Base-by-base conservation (phyloP, 1,284 basidiomycete genomes). In the Tetrapyrgos nigripes region DNA sequence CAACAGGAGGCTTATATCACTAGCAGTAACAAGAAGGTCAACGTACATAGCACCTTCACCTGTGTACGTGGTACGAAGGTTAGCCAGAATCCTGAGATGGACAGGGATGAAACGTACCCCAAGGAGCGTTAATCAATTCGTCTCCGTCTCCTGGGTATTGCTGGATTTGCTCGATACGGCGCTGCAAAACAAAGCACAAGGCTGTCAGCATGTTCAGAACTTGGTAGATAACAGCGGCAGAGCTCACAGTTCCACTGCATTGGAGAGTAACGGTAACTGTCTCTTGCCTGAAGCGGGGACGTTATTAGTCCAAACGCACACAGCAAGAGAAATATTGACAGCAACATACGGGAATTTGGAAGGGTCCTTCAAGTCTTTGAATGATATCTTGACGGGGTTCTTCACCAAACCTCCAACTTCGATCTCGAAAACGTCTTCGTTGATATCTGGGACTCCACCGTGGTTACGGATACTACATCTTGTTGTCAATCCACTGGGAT, bases 91-190 rank as follows among this genome's bases (percentile, higher is more conserved):
- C 11, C 31, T 13, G 14, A 47, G 21, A 26, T 33, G 43, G 44
- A 21, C 26, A 33, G 29, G 31, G 44, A 43, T 27, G 4, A 50
- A 10, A 58, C 68, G 29, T 48, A 73, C 71, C 72, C 83, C 82
- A 83, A 21, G 81, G 82, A 17, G 82, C 81, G 59, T 83, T 81
- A 62, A 83, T 81, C 44, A 85, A 70, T 61, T 85, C 83, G 60
- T 85, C 83, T 21, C 83, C 83, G 33, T 85, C 82, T n/a, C 83
- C 83, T 4, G 83, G 83, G 61, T 84, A 84, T 59, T 81, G 72
- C 26, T 70, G 66, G 50, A 84, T 84, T 64, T 85, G 83, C 57
- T 84, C 83, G 8, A 83, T 76, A 26, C 82, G 79, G 21, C 83
- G 73, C 62, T 63, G n/a, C 10, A 17, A 3, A 24, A 23, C 26